Percentiles rank a stretch among this genome's conserved stretches.
phyloP scores from a whole-genome alignment of 345 rosid genomes.

The Populus alba region DNA sequence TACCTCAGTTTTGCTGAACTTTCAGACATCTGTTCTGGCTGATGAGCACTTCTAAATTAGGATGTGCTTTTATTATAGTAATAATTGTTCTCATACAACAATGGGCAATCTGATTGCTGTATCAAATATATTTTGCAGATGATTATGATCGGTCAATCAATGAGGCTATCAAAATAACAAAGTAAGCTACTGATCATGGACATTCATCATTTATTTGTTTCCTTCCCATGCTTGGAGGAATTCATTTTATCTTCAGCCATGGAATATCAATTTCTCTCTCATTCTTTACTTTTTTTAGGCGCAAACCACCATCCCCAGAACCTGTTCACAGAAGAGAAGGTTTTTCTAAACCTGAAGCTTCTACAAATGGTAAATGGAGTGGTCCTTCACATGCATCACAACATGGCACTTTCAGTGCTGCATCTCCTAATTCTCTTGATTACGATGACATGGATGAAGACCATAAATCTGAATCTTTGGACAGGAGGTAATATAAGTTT shows the following conservation, averaged over 20 bases:
- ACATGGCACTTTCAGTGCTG: conserved; percentile 43
- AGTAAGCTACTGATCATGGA: conserved; percentile 42
- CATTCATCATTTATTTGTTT: background rate
- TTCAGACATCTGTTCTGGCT: background rate
- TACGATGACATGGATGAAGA: conserved; percentile 68
- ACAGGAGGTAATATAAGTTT: conserved; percentile 58
- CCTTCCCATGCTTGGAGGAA: background rate
- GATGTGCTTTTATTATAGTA: background rate
- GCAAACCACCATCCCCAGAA: conserved; percentile 85
- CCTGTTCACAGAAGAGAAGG: conserved; percentile 61
- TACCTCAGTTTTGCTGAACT: background rate
- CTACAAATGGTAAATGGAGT: conserved; percentile 62
- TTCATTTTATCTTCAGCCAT: background rate
- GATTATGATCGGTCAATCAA: conserved; percentile 96
- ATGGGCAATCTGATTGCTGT: conserved; percentile 11
- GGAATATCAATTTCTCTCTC: background rate
- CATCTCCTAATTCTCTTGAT: conserved; percentile 59
- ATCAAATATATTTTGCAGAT: conserved; percentile 57
- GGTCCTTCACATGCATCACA: conserved; percentile 48
- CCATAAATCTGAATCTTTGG: conserved; percentile 47
- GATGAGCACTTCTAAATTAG: background rate
- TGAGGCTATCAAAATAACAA: conserved; percentile 94
- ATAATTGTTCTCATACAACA: background rate
- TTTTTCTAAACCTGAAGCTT: conserved; percentile 57
- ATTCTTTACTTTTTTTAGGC: conserved; percentile 33